phyloP scores from a whole-genome alignment of 108 stramenopile genomes.

The Nannochloropsis oceanica region DNA sequence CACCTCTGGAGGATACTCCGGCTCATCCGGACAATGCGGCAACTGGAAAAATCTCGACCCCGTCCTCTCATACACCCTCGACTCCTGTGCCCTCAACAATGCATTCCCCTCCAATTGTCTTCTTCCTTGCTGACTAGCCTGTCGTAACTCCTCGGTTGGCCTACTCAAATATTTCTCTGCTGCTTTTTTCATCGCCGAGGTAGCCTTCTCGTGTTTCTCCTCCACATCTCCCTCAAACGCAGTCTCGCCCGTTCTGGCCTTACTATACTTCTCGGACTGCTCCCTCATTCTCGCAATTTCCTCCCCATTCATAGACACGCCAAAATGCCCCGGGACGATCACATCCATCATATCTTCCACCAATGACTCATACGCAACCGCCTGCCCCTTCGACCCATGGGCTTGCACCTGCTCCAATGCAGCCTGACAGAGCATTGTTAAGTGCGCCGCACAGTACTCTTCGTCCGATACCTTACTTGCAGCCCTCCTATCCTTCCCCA shows the following conservation, averaged over 20 bases:
- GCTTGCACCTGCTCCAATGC: background rate
- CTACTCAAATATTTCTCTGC: background rate
- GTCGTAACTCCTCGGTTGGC: background rate
- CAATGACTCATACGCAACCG: conserved; percentile 29
- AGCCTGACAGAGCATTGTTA: conserved; percentile 14
- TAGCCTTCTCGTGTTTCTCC: conserved; percentile 6
- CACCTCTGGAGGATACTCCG: background rate
- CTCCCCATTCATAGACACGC: background rate
- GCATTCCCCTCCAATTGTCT: background rate
- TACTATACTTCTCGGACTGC: conserved; percentile 5
- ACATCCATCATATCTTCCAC: conserved; percentile 3
- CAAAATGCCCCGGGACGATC: background rate
- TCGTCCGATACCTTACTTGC: conserved; percentile 4
- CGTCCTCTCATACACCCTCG: background rate
- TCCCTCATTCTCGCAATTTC: background rate
- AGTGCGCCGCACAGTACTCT: conserved; percentile 36
- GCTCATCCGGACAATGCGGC: background rate
- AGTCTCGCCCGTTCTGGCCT: background rate
- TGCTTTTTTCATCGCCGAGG: background rate
- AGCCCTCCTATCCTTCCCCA: background rate
- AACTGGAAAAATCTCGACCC: background rate
- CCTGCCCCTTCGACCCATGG: background rate
- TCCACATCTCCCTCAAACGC: conserved; percentile 1
- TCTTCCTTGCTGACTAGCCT: background rate
- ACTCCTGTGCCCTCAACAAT: background rate